Conservation (phyloP, 2,329 filamentous ascomycete genomes). For the Botryosphaeria agaves region DNA sequence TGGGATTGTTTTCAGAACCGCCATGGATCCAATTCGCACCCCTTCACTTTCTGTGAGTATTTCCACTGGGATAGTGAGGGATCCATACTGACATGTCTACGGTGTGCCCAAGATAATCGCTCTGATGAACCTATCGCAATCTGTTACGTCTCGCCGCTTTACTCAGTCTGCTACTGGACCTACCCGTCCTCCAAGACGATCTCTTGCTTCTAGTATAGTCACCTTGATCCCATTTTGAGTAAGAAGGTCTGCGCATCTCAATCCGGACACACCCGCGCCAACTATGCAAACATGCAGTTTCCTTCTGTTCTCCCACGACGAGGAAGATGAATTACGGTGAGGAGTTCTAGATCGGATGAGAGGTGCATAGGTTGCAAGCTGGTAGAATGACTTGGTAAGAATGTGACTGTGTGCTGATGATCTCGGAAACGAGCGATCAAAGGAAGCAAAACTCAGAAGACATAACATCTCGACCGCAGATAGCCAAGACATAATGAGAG, state of each 20-base stretch:
- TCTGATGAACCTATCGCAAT: constrained; percentile 18
- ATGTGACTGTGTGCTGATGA: too few relatives aligned
- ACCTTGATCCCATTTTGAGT: constrained; percentile 47
- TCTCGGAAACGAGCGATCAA: too few relatives aligned
- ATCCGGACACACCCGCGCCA: constrained; percentile 51
- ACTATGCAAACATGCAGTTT: constrained; percentile 37
- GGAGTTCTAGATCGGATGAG: too few relatives aligned
- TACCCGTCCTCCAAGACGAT: constrained; percentile 50
- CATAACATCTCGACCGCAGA: too few relatives aligned
- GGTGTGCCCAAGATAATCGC: constrained; percentile 23
- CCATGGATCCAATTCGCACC: constrained; percentile 74
- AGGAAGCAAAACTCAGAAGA: too few relatives aligned
- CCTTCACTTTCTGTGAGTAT: constrained; percentile 15
- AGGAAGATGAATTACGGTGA: too few relatives aligned
- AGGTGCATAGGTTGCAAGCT: too few relatives aligned
- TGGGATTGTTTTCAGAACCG: constrained; percentile 53
- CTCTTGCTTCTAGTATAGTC: constrained; percentile 50
- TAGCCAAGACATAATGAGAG: too few relatives aligned
- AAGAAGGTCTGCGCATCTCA: constrained; percentile 54
- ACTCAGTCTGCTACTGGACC: constrained; percentile 17
- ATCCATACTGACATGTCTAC: constrained; percentile 37
- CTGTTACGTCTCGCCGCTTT: constrained; percentile 1
- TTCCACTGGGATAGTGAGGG: background rate
- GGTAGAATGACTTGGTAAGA: too few relatives aligned
- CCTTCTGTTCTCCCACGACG: background rate